Evolutionary conservation across 495 filamentous ascomycete species (phyloP), one percentile per base, ranked within the genome.

Genomic region (Parachaetomium inaequale): DNA sequence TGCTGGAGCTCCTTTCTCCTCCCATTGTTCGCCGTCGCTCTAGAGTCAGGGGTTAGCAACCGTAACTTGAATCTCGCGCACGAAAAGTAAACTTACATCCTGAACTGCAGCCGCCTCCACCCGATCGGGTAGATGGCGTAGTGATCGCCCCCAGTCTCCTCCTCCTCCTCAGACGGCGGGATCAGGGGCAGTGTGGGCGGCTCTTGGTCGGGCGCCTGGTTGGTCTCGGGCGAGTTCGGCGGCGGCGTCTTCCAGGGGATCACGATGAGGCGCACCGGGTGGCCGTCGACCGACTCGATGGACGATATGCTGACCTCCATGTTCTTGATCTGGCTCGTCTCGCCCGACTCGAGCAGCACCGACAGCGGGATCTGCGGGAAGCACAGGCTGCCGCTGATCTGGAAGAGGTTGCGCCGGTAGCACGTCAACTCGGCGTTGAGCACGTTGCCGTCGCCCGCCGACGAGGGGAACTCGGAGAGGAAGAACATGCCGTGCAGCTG

Each of bases 401-500:
- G 91, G 72, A 96, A 96, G 47, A 96, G 74, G 72, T 96, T 96
- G 19, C 92, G 85, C 55, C 92, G 89, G 73, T 96, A 96, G 81
- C 92, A 96, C 11, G 92, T 96, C 71, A 96, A 73, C 78, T 96
- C 92, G 45, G 81, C 80, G 42, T 92, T 88, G 42, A 89, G 74
- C 42, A 82, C 76, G 53, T 82, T 81, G 50, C 85, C 84, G 63
- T 90, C 86, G 58, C 81, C 83, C 32, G 83, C 79, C 42, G 82
- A 81, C 26, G 90, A 84, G 15, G 90, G 88, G 63, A 92, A 88
- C 74, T 96, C 92, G 60, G 92, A 92, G 25, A 96, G 81, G 71
- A 96, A 96, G 76, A 96, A 96, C 91, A 96, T 96, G 73, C 92
- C 92, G 72, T 96, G 91, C 46, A 96, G 82, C 73, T 95, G 92